Evolutionary conservation across 768 basidiomycete species (phyloP), one percentile per base, ranked within the genome.

Genomic region (Leucogyrophana mollusca): DNA sequence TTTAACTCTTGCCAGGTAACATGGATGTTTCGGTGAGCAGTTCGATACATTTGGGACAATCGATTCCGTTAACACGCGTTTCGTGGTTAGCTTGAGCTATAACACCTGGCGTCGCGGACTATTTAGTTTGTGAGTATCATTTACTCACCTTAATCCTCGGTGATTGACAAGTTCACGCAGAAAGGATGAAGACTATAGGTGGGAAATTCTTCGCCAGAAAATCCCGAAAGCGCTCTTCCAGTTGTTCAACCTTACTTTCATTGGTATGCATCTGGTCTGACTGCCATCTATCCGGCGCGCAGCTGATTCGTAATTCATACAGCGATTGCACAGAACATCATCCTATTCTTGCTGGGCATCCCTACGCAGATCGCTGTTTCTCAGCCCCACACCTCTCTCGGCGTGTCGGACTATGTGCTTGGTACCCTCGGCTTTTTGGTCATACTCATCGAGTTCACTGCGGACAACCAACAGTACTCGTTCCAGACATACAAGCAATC

Each of bases 381-480:
- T 23, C 73, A 83, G 55, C 73, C 82, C 14, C 77, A 82, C 46
- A 69, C 71, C 6, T 47, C 70, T 8, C 76, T 90, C 40, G 61
- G 70, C 16, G 52, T 61, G 1, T 78, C 83, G 6, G 94, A 97
- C 56, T 76, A 78, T 53, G 37, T 73, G 18, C 78, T 96, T 23
- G 74, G 80, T 6, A 54, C 64, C 0, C 59, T 85, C 4, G 82
- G 85, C 3, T 65, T 95, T 8, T 45, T 75, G 13, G 67, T 80
- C 13, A 63, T 95, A 36, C 73, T 69, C 2, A 52, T 82, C 27
- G 94, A 98, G 60, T 92, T 90, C 68, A 82, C 78, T 1, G 79
- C 94, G 4, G 95, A 98, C 64, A 93, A 94, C 55, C 90, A 94
- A 61, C 95, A 97, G 56, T 94, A 80, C 64, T 80, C 86, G 3